Conservation (phyloP, 1,284 basidiomycete species). For the Chalciporus sp. region DNA sequence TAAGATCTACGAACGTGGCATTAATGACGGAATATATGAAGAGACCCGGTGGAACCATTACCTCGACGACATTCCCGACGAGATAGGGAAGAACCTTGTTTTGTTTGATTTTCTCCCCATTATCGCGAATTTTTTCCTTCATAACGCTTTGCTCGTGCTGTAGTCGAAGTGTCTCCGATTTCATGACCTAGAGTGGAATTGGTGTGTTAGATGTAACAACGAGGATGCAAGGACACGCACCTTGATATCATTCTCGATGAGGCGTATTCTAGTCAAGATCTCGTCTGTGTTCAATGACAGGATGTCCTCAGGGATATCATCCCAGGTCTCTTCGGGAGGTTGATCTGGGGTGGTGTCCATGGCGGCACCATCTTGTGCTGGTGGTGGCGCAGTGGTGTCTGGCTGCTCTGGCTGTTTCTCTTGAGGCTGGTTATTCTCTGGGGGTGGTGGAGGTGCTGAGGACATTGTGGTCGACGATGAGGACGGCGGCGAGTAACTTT, state of each 20-base stretch:
- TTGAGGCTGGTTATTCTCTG: conserved; percentile 42
- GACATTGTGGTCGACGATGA: conserved; percentile 51
- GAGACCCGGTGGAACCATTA: conserved; percentile 37
- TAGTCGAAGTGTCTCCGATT: conserved; percentile 89
- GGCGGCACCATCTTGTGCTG: conserved; percentile 42
- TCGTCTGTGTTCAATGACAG: conserved; percentile 76
- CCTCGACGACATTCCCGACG: conserved; percentile 97
- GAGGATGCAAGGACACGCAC: conserved; percentile 40
- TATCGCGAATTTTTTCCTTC: conserved; percentile 98
- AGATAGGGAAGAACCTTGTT: conserved; percentile 99
- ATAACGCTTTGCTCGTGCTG: conserved; percentile 95
- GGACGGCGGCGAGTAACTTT: conserved; percentile 24
- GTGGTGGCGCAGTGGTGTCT: conserved; percentile 30
- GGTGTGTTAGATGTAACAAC: not conserved
- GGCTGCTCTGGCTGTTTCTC: conserved; percentile 49
- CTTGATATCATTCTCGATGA: conserved; percentile 96
- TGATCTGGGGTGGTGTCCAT: conserved; percentile 78
- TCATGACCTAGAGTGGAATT: conserved; percentile 73
- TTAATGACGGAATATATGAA: conserved; percentile 9
- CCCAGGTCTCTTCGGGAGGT: conserved; percentile 76
- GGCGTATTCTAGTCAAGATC: conserved; percentile 81
- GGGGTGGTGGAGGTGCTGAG: conserved; percentile 56
- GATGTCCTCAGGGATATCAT: conserved; percentile 83
- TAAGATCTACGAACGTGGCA: conserved; percentile 65
- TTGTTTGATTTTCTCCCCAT: conserved; percentile 98